Evolutionary conservation across 2,329 filamentous ascomycete species (phyloP).

Genomic region (Cercospora sp.): DNA sequence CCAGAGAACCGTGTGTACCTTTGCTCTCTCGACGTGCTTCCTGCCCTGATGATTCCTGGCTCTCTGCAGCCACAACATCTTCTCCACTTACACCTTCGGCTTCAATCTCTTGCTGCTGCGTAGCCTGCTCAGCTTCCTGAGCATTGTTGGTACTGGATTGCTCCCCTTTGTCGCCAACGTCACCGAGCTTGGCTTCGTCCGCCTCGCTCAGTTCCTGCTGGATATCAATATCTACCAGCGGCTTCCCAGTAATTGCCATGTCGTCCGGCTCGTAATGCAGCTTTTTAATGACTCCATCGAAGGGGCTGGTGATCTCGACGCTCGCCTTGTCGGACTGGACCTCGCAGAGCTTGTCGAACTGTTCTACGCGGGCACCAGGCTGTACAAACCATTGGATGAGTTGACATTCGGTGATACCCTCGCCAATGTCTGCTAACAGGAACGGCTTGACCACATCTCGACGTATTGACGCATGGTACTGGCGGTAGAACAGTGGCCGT

Average conservation of each 20-base stretch:
- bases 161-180: constrained; percentile 33
- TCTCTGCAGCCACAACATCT: constrained; percentile 13
- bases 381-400: constrained; percentile 99
- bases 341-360: constrained; percentile 97
- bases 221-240: constrained; percentile 93
- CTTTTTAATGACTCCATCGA: constrained; percentile 93
- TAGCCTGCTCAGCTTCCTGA: constrained; percentile 17
- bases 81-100: constrained; percentile 21
- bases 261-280: constrained; percentile 94
- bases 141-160: constrained; percentile 10
- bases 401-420: constrained; percentile 97
- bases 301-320: constrained; percentile 84
- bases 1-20: constrained; percentile 71
- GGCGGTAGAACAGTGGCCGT: constrained; percentile 27
- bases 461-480: constrained; percentile 34
- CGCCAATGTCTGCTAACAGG: constrained; percentile 79
- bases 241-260: constrained; percentile 90
- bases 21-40: constrained; percentile 36
- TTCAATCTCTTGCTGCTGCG: constrained; percentile 24
- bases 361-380: constrained; percentile 90
- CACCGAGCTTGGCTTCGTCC: constrained; percentile 49
- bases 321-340: constrained; percentile 94
- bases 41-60: constrained; percentile 6
- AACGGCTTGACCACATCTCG: constrained; percentile 69
- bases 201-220: constrained; percentile 70